Percentiles rank a stretch among this genome's conserved stretches.
Conservation (phyloP, 1,284 basidiomycete species). For the Cutaneotrichosporon cutaneum region DNA sequence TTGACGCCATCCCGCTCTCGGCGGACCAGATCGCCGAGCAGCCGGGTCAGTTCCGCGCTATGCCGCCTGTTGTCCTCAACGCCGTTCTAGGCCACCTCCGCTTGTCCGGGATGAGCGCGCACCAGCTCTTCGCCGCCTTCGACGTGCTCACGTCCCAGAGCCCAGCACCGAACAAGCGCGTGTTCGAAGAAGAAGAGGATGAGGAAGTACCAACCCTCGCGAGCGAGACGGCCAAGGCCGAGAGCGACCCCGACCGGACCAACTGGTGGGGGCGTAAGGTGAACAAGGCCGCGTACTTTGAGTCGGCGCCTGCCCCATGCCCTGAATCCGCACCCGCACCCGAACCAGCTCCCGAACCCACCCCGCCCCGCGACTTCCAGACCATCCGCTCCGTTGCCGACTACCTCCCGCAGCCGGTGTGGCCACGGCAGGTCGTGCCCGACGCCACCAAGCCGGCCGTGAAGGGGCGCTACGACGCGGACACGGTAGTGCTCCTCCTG, state of each 20-base stretch:
- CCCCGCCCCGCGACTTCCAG: not conserved
- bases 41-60: not conserved
- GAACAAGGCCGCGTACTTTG: not conserved
- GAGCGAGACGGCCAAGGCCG: constrained; percentile 2
- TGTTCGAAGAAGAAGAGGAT: constrained; percentile 20
- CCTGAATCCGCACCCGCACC: not conserved
- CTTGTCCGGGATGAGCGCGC: constrained; percentile 1
- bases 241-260: constrained; percentile 1
- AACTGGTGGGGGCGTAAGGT: constrained; percentile 16
- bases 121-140: constrained; percentile 17
- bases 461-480: not conserved
- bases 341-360: not conserved
- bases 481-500: constrained; percentile 12
- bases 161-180: not conserved
- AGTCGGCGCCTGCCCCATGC: not conserved
- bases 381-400: constrained; percentile 5
- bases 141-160: constrained; percentile 16
- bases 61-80: constrained; percentile 14
- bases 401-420: constrained; percentile 10
- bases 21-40: constrained; percentile 9
- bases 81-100: constrained; percentile 18
- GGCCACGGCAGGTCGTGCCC: not conserved
- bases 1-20: constrained; percentile 20
- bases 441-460: not conserved
- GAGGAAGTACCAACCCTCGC: constrained; percentile 15